A percentile compares a stretch with the other conserved stretches of the same genome.
Conservation (phyloP, 2,329 filamentous ascomycete species). For the Pseudogymnoascus sp. region DNA sequence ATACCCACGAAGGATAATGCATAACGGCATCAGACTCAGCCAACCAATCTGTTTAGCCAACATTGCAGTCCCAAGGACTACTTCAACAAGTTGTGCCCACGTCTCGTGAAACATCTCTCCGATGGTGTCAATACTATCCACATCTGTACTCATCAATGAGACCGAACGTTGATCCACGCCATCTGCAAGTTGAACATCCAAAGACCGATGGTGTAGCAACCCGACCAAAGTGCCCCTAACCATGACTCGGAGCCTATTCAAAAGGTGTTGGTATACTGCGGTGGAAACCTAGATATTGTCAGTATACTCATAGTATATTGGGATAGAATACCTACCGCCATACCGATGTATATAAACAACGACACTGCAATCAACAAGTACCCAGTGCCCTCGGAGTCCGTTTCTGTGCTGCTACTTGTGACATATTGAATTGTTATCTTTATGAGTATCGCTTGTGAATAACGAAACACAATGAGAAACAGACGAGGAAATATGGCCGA, state of each 20-base stretch:
- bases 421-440: slow-evolving; percentile 31
- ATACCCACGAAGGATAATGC: slow-evolving; percentile 35
- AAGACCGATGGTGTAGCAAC: slow-evolving; percentile 31
- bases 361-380: slow-evolving; percentile 30
- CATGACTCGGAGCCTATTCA: slow-evolving; percentile 30
- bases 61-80: slow-evolving; percentile 34
- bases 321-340: slow-evolving; percentile 28
- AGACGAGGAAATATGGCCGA: slow-evolving; percentile 31
- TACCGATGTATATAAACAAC: slow-evolving; percentile 30
- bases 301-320: not conserved
- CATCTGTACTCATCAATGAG: slow-evolving; percentile 37
- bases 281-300: slow-evolving; percentile 26
- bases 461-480: slow-evolving; percentile 34
- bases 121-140: slow-evolving; percentile 28
- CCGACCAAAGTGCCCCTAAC: slow-evolving; percentile 31
- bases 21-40: slow-evolving; percentile 35
- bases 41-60: slow-evolving; percentile 35
- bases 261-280: slow-evolving; percentile 26
- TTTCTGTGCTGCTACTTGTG: slow-evolving; percentile 8
- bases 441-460: slow-evolving; percentile 36
- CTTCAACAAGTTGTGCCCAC: slow-evolving; percentile 37
- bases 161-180: slow-evolving; percentile 30
- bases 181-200: slow-evolving; percentile 21
- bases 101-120: slow-evolving; percentile 36
- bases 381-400: slow-evolving; percentile 14